Evolutionary conservation across 768 basidiomycete species (phyloP).

Genomic region (Tulasnella sp.): DNA sequence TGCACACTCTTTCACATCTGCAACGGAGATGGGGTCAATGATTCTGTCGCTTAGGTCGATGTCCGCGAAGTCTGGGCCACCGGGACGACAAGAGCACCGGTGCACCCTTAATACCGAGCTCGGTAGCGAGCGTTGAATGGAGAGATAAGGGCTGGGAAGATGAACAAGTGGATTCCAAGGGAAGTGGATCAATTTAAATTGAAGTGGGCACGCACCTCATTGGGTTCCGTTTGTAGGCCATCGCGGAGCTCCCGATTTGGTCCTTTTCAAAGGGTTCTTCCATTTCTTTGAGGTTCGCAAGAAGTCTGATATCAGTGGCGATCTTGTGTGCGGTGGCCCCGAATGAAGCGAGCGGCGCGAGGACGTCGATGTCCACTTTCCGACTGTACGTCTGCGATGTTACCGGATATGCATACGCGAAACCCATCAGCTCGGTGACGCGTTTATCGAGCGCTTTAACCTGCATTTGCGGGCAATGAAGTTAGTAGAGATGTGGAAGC

Average conservation of each 20-base stretch:
- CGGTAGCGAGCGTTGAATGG: background rate
- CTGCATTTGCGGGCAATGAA: slow-evolving; percentile 37
- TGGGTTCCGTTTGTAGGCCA: slow-evolving; percentile 99
- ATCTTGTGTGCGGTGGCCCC: slow-evolving; percentile 98
- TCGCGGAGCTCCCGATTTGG: slow-evolving; percentile 94
- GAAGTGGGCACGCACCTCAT: slow-evolving; percentile 56
- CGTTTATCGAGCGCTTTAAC: slow-evolving; percentile 84
- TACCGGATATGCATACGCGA: slow-evolving; percentile 92
- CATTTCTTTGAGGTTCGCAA: slow-evolving; percentile 97
- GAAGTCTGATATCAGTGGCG: slow-evolving; percentile 87
- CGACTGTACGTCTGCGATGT: slow-evolving; percentile 98
- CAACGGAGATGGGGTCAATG: background rate
- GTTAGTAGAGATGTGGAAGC: background rate
- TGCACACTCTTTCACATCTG: slow-evolving; percentile 86
- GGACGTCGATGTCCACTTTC: slow-evolving; percentile 92
- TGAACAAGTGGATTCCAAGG: background rate
- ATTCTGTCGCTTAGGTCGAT: background rate
- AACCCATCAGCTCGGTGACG: slow-evolving; percentile 88
- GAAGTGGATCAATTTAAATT: background rate
- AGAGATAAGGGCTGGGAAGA: background rate
- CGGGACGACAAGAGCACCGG: background rate
- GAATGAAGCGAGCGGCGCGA: slow-evolving; percentile 81
- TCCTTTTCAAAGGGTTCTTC: slow-evolving; percentile 99
- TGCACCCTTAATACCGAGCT: background rate
- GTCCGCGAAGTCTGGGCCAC: background rate